Conservation (phyloP, 1,284 basidiomycete species). For the Cerioporus squamosus region DNA sequence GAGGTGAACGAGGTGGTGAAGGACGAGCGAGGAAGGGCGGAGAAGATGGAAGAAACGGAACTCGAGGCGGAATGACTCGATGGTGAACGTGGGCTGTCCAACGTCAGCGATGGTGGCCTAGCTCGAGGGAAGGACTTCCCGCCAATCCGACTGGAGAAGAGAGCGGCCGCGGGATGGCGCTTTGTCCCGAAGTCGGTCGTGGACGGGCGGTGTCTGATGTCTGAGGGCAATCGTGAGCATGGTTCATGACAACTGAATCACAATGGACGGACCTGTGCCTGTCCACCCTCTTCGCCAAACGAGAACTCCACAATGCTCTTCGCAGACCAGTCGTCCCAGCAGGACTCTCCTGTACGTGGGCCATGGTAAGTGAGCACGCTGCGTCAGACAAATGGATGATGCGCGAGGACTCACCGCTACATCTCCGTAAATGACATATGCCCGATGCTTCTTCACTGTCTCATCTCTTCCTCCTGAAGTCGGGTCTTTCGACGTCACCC, state of each 20-base stretch:
- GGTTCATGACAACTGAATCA: neutral
- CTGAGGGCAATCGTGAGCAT: neutral
- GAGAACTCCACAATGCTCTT: conserved; percentile 22
- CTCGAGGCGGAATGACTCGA: conserved; percentile 21
- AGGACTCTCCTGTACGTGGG: conserved; percentile 16
- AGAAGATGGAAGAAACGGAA: conserved; percentile 23
- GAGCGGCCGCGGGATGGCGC: conserved; percentile 14
- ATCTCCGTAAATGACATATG: conserved; percentile 17
- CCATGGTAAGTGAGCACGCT: too few species aligned
- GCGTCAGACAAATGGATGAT: too few species aligned
- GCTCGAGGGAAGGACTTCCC: neutral
- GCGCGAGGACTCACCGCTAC: neutral
- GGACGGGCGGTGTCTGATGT: conserved; percentile 5
- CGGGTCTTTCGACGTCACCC: neutral
- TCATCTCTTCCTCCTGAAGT: neutral
- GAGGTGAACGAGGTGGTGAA: conserved; percentile 17
- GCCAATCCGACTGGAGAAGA: conserved; percentile 15
- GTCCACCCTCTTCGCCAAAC: conserved; percentile 4
- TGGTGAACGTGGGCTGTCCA: conserved; percentile 9
- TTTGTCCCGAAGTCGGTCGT: conserved; percentile 13
- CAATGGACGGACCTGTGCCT: conserved; percentile 3
- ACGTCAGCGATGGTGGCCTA: conserved; percentile 18
- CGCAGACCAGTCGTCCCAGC: conserved; percentile 21
- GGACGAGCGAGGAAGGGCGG: conserved; percentile 20
- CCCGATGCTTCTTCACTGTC: conserved; percentile 15